Conservation (phyloP, 2,329 filamentous ascomycete genomes). For the Penicillium verrucosum region DNA sequence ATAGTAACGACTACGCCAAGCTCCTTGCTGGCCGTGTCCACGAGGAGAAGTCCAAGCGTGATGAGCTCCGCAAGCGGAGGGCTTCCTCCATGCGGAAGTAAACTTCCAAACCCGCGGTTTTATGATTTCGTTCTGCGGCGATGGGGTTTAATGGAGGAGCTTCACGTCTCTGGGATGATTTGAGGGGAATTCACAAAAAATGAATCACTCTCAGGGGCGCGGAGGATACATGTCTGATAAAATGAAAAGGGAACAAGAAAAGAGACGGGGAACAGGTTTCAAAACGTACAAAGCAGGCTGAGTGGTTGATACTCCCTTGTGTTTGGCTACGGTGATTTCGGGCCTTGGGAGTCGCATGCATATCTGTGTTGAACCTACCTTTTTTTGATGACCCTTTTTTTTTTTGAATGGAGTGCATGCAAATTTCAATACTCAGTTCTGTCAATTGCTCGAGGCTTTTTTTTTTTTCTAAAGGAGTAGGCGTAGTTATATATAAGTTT, state of each 20-base stretch:
- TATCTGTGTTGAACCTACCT: slow-evolving; percentile 26
- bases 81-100: slow-evolving; percentile 93
- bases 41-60: slow-evolving; percentile 92
- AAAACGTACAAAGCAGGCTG: slow-evolving; percentile 19
- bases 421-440: slow-evolving; percentile 24
- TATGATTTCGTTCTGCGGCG: slow-evolving; percentile 33
- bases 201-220: slow-evolving; percentile 21
- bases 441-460: slow-evolving; percentile 5
- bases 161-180: slow-evolving; percentile 36
- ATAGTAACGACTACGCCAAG: slow-evolving; percentile 92
- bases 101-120: slow-evolving; percentile 36
- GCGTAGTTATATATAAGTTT: neutral
- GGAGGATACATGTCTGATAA: slow-evolving; percentile 25
- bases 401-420: slow-evolving; percentile 29
- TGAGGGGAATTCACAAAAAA: slow-evolving; percentile 19
- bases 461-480: neutral
- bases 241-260: slow-evolving; percentile 21
- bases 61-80: slow-evolving; percentile 92
- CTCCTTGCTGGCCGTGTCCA: slow-evolving; percentile 94
- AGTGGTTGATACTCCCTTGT: slow-evolving; percentile 21
- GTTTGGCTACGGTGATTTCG: slow-evolving; percentile 19
- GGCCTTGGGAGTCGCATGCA: slow-evolving; percentile 19
- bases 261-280: slow-evolving; percentile 18
- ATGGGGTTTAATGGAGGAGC: slow-evolving; percentile 35
- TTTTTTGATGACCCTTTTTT: slow-evolving; percentile 27